phyloP scores from a whole-genome alignment of 2,329 filamentous ascomycete genomes.

The Elsinoe fawcettii region DNA sequence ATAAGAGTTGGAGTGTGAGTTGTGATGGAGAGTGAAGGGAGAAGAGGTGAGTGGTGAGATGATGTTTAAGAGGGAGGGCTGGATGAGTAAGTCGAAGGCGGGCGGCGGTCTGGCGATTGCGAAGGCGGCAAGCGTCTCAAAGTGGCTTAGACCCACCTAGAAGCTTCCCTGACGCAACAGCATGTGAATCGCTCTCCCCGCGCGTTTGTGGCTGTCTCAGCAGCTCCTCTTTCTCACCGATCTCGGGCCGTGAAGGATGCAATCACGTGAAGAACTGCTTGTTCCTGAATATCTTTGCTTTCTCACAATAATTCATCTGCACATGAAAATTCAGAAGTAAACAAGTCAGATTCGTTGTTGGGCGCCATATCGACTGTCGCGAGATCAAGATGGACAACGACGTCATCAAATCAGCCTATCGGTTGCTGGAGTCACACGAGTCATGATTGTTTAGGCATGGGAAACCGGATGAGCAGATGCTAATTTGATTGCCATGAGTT shows the following conservation, averaged over 20 bases:
- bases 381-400: conserved; percentile 10
- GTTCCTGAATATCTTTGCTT: not conserved
- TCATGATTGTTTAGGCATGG: not conserved
- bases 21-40: conserved; percentile 10
- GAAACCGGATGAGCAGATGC: not conserved
- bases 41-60: conserved; percentile 4
- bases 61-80: conserved; percentile 14
- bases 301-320: not conserved
- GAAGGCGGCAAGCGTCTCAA: conserved; percentile 12
- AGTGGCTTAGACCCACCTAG: conserved; percentile 12
- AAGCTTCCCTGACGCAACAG: conserved; percentile 4
- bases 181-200: conserved; percentile 2
- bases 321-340: not conserved
- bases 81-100: conserved; percentile 8
- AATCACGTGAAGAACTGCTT: not conserved
- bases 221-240: not conserved
- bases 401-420: conserved; percentile 8
- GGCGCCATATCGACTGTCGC: not conserved
- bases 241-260: conserved; percentile 1
- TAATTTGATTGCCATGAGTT: not conserved
- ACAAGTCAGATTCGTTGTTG: not conserved
- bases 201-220: conserved; percentile 10
- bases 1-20: not conserved
- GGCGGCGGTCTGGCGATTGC: conserved; percentile 1
- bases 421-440: conserved; percentile 1